Evolutionary conservation across 176 grass and related monocot genomes (phyloP), one percentile per base, ranked within the genome.

Genomic region (Lolium multiflorum): DNA sequence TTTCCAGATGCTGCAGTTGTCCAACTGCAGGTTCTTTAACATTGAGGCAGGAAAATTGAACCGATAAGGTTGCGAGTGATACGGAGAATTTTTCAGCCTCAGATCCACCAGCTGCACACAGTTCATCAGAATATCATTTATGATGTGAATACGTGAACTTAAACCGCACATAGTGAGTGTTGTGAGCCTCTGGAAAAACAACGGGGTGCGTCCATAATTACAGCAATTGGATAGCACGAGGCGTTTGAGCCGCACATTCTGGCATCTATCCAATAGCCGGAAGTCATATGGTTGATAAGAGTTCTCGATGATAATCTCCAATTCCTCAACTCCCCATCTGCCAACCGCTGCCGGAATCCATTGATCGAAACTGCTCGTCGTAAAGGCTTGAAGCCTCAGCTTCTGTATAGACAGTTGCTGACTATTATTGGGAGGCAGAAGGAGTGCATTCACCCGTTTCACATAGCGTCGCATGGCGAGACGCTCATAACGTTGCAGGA

Each of bases 371-470:
- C 18, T 15, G 16, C 16, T 25, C 1, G 21, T 52, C 0, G 22
- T 38, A n/a, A 76, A 20, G 15, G 41, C 68, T 48, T 82, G 85
- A 38, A 81, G 55, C 78, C 77, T 87, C 69, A 81, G 43, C 56
- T 81, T 81, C 28, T 74, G 18, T 56, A 74, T 49, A 61, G 44
- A 69, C 24, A n/a, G 44, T 9, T 49, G 44, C 44, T 74, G 71
- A 74, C 7, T 44, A 49, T 74, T 74, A 14, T 47, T 49, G n/a
- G 43, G 44, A 22, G n/a, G n/a, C 21, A 74, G 71, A 74, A 74
- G 71, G 44, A 74, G 14, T 47, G 21, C 44, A 5, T 50, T 59
- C 76, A 86, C 84, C 66, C 46, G 54, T 56, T 80, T 86, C 12
- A 80, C 76, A 50, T 80, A 80, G 76, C 41, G 13, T 2, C 76